Base-by-base conservation (phyloP, 805 yeast genomes). In the Sugiyamaella smithiae region DNA sequence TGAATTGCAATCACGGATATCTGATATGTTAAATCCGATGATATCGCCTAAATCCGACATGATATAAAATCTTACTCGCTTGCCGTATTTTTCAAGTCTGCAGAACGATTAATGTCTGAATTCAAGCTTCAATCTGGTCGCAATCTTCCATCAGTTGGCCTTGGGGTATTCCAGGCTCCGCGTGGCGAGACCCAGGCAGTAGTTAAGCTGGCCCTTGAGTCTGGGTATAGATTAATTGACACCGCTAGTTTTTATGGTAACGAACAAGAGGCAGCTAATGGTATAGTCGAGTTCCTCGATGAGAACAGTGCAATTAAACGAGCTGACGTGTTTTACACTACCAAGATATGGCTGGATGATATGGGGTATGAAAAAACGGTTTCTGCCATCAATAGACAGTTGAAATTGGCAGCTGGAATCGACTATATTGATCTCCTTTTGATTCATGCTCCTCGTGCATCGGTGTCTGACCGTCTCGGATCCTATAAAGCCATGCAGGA, bases 181-280 rank as follows among this genome's bases (percentile, higher is more conserved):
- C 53, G 65, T 14, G 69, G 70, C 22, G 72, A 71, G 32, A 76
- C 75, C 23, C 71, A 72, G 43, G 67, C 67, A 17, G 80, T 82
- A 20, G 58, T 54, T 23, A 42, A 76, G 54, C 60, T 72, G 29
- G 91, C 90, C 0, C 70, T 85, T 52, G 64, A 70, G 24, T 67
- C 63, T n/a, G 93, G 93, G 0, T 86, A 83, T 63, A 75, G 91
- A 56, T 90, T 82, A 62, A 67, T 85, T 51, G 93, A 87, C 60
- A 70, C 82, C 17, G 95, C 95, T 5, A 78, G 73, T 12, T 64
- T 66, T 12, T 86, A 86, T 66, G 69, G 70, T 4, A 86, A 85
- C 65, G 87, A 84, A 60, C 55, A 53, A 11, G 84, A 80, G 55
- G 79, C 79, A 5, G 81, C 80, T 9, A 70, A 74, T 38, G 91